Percentiles rank a stretch among this genome's conserved stretches.
Evolutionary conservation across 768 basidiomycete genomes (phyloP).

Genomic region (Coprinellus micaceus): DNA sequence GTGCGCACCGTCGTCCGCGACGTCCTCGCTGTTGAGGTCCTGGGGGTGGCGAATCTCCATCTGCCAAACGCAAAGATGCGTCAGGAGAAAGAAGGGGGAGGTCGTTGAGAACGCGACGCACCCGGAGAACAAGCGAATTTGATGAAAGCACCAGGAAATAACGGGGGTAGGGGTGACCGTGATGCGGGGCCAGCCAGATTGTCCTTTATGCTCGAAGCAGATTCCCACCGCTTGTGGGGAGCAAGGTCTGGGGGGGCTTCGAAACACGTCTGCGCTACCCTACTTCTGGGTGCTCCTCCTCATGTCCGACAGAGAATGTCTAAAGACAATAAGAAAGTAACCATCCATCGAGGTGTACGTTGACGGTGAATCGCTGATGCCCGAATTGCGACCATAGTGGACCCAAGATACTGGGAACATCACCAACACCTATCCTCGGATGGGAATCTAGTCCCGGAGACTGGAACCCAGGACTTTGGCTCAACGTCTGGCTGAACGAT

Average conservation of each 20-base stretch:
- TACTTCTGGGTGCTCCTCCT: constrained; percentile 31
- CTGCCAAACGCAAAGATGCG: constrained; percentile 12
- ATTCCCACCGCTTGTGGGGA: constrained; percentile 28
- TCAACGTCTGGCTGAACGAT: background rate
- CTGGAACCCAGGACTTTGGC: background rate
- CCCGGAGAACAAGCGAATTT: constrained; percentile 19
- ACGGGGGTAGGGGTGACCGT: constrained; percentile 26
- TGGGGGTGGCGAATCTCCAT: constrained; percentile 34
- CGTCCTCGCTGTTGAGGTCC: constrained; percentile 24
- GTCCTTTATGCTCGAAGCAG: constrained; percentile 34
- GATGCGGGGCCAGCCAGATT: constrained; percentile 18
- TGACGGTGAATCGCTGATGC: constrained; percentile 6
- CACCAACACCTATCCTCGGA: constrained; percentile 3
- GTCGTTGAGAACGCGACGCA: constrained; percentile 15
- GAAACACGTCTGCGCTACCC: constrained; percentile 21
- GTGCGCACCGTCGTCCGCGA: constrained; percentile 28
- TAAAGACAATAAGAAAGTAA: constrained; percentile 30
- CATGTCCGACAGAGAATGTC: constrained; percentile 32
- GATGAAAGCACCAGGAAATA: constrained; percentile 19
- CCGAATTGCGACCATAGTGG: constrained; percentile 3
- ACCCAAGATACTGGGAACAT: constrained; percentile 1
- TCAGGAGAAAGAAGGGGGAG: constrained; percentile 16
- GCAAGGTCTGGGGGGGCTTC: constrained; percentile 23
- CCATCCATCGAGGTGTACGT: constrained; percentile 8
- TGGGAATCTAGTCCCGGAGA: constrained; percentile 6